Base-by-base conservation (phyloP, 345 rosid genomes). In the Sisymbrium irio region DNA sequence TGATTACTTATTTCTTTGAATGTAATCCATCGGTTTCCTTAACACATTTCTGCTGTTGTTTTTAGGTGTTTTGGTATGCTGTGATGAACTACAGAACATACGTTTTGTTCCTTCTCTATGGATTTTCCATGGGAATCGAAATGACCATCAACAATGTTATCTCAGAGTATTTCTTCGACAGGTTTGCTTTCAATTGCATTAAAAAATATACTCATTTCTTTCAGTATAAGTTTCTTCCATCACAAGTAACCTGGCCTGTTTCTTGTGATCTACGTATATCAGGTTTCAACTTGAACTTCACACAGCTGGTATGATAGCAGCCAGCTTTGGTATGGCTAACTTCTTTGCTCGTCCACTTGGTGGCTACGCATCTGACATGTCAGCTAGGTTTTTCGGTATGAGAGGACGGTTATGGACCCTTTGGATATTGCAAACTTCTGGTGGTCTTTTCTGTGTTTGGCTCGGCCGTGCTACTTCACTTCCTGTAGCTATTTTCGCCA, bases 281-380 rank as follows among this genome's bases (percentile, higher is more conserved):
- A 83, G 89, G 78, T 87, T 59, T 42, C 49, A 32, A 42, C 87
- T 87, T 7, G 73, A 87, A 33, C 91, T 91, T 6, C 95, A 82
- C 67, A 81, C 85, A 2, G 91, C 92, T 3, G 95, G 95, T 51
- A 49, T 83, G 18, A 87, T 91, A 19, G 95, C 91, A 0, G 95
- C 97, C 7, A 58, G 81, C 7, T 89, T 91, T 53, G 97, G 95
- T 9, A 88, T 89, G 95, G 89, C 95, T 35, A 87, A 87, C 62
- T 4, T 89, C 8, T 37, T 84, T 0, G 89, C 97, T 11, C 88
- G 95, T 12, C 95, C 95, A 6, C 84, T 89, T 2, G 97, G 95
- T 0, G 91, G 92, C 15, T 83, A 27, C 1, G 78, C 89, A 20
- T 88, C 97, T 0, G 97, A 89, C 72, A 0, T 15, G 3, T 84